Conservation (phyloP, 1,284 basidiomycete genomes). For the Rhodotorula sp. region DNA sequence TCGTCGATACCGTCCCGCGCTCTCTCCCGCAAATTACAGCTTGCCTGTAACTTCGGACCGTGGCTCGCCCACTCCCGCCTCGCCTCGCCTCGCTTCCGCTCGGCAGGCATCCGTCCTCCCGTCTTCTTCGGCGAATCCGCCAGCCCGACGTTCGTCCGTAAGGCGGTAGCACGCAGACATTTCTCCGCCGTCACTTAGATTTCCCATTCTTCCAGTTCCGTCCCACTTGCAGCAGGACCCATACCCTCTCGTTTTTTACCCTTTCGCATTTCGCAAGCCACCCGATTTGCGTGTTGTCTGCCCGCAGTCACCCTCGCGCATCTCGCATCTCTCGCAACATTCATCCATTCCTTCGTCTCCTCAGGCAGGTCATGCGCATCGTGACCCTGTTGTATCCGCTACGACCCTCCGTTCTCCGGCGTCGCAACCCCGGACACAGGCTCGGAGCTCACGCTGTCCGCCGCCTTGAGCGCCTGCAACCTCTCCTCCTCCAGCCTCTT, state of each 20-base stretch:
- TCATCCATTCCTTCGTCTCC: neutral
- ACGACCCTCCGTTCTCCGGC: neutral
- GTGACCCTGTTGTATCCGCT: neutral
- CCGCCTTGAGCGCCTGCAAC: neutral
- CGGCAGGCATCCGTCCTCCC: too few species aligned
- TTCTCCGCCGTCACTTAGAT: neutral
- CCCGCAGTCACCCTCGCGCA: neutral
- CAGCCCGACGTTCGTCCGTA: too few species aligned
- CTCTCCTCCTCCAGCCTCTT: conserved; percentile 10
- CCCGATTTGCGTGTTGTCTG: too few species aligned
- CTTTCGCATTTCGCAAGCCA: too few species aligned
- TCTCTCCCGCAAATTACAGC: too few species aligned
- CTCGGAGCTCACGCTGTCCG: neutral
- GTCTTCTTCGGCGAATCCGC: too few species aligned
- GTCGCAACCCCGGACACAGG: neutral
- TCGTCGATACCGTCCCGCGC: neutral
- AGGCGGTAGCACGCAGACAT: neutral
- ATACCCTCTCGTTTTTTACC: too few species aligned
- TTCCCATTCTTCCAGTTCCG: neutral
- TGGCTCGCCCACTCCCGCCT: too few species aligned
- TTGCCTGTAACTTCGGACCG: too few species aligned
- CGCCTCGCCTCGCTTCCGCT: too few species aligned
- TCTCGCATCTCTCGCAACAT: neutral
- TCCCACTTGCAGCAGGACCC: neutral
- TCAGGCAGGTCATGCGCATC: too few species aligned